phyloP scores from a whole-genome alignment of 495 filamentous ascomycete genomes.

The Xylaria flabelliformis region DNA sequence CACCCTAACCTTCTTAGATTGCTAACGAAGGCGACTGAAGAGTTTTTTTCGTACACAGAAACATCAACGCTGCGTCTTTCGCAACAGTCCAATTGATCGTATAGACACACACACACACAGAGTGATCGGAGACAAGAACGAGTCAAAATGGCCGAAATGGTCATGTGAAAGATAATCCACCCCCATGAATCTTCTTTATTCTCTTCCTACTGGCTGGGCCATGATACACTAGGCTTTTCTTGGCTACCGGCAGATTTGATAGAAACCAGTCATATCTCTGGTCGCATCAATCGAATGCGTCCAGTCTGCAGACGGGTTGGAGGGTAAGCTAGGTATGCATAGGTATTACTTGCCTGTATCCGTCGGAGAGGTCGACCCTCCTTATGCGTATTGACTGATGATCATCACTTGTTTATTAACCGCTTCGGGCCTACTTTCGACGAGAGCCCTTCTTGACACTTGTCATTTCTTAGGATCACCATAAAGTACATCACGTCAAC shows the following conservation, averaged over 20 bases:
- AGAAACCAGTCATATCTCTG: slow-evolving; percentile 12
- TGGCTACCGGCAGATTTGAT: slow-evolving; percentile 20
- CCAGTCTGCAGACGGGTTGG: not conserved
- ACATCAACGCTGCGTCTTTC: not conserved
- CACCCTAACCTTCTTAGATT: not conserved
- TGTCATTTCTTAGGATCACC: not conserved
- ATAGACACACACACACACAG: not conserved
- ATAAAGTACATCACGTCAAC: not conserved
- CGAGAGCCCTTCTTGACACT: slow-evolving; percentile 1
- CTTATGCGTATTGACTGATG: slow-evolving; percentile 10
- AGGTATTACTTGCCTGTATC: not conserved
- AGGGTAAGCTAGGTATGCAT: not conserved
- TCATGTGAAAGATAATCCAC: slow-evolving; percentile 15
- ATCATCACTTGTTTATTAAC: slow-evolving; percentile 3
- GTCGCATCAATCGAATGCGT: slow-evolving; percentile 3
- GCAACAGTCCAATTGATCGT: not conserved
- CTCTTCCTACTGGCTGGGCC: slow-evolving; percentile 1
- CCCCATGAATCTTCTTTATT: not conserved
- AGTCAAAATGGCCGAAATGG: slow-evolving; percentile 18
- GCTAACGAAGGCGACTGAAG: not conserved
- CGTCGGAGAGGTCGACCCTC: slow-evolving; percentile 7
- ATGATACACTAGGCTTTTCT: slow-evolving; percentile 10
- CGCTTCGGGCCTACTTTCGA: slow-evolving; percentile 10
- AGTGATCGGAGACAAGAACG: not conserved
- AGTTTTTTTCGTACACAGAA: not conserved